Percentiles rank a stretch among this genome's conserved stretches.
Conservation (phyloP, 106 monocot species). For the Dendrobium huoshanense region DNA sequence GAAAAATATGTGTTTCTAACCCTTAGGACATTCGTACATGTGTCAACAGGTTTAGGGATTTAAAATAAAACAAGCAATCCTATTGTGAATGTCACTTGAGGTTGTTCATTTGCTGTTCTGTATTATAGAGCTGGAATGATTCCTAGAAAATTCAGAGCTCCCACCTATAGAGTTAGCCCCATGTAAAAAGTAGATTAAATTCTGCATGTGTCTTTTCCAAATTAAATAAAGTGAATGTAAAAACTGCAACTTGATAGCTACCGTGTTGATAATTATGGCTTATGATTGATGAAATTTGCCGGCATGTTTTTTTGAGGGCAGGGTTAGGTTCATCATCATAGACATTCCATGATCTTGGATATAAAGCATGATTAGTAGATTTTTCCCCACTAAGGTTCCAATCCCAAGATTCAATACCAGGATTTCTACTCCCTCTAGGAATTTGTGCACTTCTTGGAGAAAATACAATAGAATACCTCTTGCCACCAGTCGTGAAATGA, state of each 20-base stretch:
- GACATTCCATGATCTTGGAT: slow-evolving; percentile 87
- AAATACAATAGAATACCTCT: slow-evolving; percentile 63
- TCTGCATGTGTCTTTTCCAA: slow-evolving; percentile 61
- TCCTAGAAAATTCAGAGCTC: slow-evolving; percentile 69
- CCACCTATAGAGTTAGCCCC: slow-evolving; percentile 95
- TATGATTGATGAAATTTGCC: slow-evolving; percentile 91
- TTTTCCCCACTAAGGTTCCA: slow-evolving; percentile 77
- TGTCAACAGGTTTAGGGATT: no score
- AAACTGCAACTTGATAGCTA: slow-evolving; percentile 77
- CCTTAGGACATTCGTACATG: no score
- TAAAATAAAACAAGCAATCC: slow-evolving; percentile 9
- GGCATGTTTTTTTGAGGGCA: slow-evolving; percentile 74
- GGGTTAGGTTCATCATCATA: slow-evolving; percentile 91
- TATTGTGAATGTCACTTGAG: slow-evolving; percentile 81
- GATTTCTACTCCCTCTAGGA: slow-evolving; percentile 38
- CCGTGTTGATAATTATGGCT: slow-evolving; percentile 79
- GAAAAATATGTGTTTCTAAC: no score
- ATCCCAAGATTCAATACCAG: slow-evolving; percentile 85
- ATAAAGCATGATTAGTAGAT: slow-evolving; percentile 81
- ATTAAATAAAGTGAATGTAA: slow-evolving; percentile 65
- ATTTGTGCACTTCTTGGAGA: slow-evolving; percentile 40
- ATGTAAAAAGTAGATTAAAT: slow-evolving; percentile 79
- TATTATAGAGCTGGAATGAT: slow-evolving; percentile 73
- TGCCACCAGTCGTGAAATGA: slow-evolving; percentile 67
- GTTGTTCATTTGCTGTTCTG: slow-evolving; percentile 50